These are phyloP conservation scores for Daldinia grandis DNA, from an alignment of 495 filamentous ascomycete genomes.

Conservation along the genomic window DNA sequence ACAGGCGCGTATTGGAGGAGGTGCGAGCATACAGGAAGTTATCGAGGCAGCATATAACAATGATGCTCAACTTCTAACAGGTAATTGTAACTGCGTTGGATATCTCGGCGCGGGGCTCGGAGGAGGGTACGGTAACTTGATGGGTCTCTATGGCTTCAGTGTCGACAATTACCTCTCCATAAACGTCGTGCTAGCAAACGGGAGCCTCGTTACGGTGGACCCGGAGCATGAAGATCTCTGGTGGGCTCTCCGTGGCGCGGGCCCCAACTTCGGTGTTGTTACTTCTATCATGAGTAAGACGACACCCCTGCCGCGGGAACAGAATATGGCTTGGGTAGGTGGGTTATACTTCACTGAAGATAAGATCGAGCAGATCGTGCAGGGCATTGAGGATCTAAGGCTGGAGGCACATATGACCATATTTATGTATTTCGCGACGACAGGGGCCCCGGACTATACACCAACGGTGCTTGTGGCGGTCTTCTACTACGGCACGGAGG, in stretches of 20 bases:
- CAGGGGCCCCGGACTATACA: constrained; percentile 13
- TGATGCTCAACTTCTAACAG: constrained; percentile 41
- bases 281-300: constrained; percentile 49
- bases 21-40: constrained; percentile 2
- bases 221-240: constrained; percentile 48
- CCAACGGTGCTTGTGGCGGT: constrained; percentile 36
- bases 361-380: constrained; percentile 42
- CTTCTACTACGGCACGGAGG: constrained; percentile 40
- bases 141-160: constrained; percentile 16
- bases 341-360: constrained; percentile 49
- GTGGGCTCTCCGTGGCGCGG: constrained; percentile 56
- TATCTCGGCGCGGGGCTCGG: constrained; percentile 59
- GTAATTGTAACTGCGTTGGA: constrained; percentile 50
- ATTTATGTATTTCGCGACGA: constrained; percentile 39
- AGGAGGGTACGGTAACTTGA: constrained; percentile 40
- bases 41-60: constrained; percentile 6
- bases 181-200: constrained; percentile 52
- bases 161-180: constrained; percentile 39
- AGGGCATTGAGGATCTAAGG: constrained; percentile 43
- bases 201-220: constrained; percentile 43
- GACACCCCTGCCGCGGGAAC: constrained; percentile 21
- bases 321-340: constrained; percentile 45
- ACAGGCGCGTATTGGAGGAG: constrained; percentile 13
- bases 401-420: constrained; percentile 39
- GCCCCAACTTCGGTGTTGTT: constrained; percentile 61